These are phyloP conservation scores for Pestalotiopsis sp. DNA, from an alignment of 2,329 filamentous ascomycete genomes.

Conservation along the genomic window DNA sequence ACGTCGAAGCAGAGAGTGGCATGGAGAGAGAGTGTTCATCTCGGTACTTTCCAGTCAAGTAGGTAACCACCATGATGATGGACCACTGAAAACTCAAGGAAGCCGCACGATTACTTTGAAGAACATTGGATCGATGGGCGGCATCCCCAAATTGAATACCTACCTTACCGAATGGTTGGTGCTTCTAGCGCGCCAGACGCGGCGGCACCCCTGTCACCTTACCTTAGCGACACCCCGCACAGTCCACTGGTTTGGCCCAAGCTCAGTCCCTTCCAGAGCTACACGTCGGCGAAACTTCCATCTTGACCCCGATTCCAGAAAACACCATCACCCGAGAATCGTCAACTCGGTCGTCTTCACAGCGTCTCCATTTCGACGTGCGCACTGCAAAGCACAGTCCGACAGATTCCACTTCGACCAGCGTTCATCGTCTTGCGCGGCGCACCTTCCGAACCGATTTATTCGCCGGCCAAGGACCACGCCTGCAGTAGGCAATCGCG, in stretches of 20 bases:
- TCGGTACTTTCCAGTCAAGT: no score
- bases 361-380: background rate
- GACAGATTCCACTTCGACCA: background rate
- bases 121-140: no score
- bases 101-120: no score
- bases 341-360: background rate
- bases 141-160: no score
- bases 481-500: background rate
- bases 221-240: background rate
- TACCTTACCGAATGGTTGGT: no score
- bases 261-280: background rate
- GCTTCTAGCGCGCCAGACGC: background rate
- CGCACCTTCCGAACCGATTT: background rate
- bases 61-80: no score
- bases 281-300: slow-evolving; percentile 1
- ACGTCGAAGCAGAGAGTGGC: no score
- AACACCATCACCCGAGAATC: background rate
- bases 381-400: background rate
- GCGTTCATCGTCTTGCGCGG: background rate
- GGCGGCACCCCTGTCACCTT: background rate
- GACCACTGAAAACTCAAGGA: no score
- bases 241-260: background rate
- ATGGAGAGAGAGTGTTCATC: no score
- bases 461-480: background rate
- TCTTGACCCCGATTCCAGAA: background rate